phyloP scores from a whole-genome alignment of 2,329 filamentous ascomycete genomes.

The Cordyceps pruinosa region DNA sequence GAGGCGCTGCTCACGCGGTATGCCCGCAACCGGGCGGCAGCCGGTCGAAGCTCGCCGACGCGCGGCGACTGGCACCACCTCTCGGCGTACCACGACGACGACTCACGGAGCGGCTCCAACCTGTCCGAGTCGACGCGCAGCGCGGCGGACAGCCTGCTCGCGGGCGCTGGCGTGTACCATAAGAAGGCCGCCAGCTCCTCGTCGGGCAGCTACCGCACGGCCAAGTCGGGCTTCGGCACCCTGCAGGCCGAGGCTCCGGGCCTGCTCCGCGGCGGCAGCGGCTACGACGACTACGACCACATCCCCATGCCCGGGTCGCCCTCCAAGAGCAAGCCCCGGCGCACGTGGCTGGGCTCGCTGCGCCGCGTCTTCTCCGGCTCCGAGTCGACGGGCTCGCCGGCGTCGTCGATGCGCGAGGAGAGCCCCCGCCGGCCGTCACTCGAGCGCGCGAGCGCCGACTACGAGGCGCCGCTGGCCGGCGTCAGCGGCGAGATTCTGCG shows the following conservation, averaged over 20 bases:
- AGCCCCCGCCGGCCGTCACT: constrained; percentile 26
- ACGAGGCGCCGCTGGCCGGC: constrained; percentile 35
- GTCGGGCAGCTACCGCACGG: constrained; percentile 45
- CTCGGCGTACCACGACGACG: constrained; percentile 34
- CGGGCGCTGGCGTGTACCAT: constrained; percentile 29
- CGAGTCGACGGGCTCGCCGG: constrained; percentile 23
- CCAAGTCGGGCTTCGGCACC: constrained; percentile 43
- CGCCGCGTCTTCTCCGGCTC: constrained; percentile 53
- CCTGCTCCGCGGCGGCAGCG: constrained; percentile 26
- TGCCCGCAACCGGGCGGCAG: constrained; percentile 26
- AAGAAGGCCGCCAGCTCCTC: constrained; percentile 35
- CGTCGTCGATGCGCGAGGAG: constrained; percentile 21
- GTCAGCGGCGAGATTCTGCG: constrained; percentile 43
- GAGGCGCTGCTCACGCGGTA: constrained; percentile 45
- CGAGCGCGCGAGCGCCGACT: constrained; percentile 33
- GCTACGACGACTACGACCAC: constrained; percentile 30
- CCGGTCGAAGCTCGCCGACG: constrained; percentile 32
- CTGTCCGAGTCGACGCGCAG: constrained; percentile 48
- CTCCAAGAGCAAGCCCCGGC: constrained; percentile 48
- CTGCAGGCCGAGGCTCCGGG: constrained; percentile 48
- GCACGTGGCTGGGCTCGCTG: constrained; percentile 64
- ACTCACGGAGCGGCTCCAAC: constrained; percentile 49
- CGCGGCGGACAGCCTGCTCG: constrained; percentile 34
- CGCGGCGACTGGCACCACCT: constrained; percentile 32
- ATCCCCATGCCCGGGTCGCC: constrained; percentile 42